A percentile compares a stretch with the other conserved stretches of the same genome.
phyloP scores from a whole-genome alignment of 345 rosid species.

The Eucalyptus regnans region DNA sequence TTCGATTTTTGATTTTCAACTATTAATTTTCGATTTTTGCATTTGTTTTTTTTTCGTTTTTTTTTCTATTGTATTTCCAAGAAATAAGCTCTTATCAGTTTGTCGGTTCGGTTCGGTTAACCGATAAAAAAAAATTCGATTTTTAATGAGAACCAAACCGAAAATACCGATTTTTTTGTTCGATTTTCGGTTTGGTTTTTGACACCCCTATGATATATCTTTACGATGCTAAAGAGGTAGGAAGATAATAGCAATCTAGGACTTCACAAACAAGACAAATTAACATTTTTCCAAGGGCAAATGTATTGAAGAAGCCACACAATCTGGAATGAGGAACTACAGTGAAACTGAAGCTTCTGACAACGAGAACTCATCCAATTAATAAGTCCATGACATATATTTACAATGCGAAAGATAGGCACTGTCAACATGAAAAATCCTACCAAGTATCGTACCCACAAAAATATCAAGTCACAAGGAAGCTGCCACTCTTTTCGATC shows the following conservation, averaged over 20 bases:
- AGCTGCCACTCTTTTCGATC: not conserved
- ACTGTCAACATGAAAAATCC: not conserved
- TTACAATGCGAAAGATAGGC: not conserved
- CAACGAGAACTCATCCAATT: not conserved
- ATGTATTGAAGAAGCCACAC: not conserved
- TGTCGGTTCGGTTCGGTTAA: too few species aligned
- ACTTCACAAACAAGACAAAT: not conserved
- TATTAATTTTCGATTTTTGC: too few species aligned
- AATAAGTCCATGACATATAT: not conserved
- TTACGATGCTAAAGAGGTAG: not conserved
- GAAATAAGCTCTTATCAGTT: too few species aligned
- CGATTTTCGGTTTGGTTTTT: too few species aligned
- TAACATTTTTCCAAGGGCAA: not conserved
- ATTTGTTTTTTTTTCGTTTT: too few species aligned
- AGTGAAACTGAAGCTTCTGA: not conserved
- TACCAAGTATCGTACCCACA: not conserved
- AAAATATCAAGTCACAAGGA: not conserved
- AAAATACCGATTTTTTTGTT: too few species aligned
- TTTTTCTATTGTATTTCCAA: too few species aligned
- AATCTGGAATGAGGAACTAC: not conserved
- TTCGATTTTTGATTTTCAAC: too few species aligned
- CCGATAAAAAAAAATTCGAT: too few species aligned
- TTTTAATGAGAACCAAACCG: too few species aligned
- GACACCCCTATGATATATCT: not conserved
- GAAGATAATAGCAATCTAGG: not conserved